A percentile compares a stretch with the other conserved stretches of the same genome.
phyloP scores from a whole-genome alignment of 345 rosid species.

The Gossypium rotundifolium region DNA sequence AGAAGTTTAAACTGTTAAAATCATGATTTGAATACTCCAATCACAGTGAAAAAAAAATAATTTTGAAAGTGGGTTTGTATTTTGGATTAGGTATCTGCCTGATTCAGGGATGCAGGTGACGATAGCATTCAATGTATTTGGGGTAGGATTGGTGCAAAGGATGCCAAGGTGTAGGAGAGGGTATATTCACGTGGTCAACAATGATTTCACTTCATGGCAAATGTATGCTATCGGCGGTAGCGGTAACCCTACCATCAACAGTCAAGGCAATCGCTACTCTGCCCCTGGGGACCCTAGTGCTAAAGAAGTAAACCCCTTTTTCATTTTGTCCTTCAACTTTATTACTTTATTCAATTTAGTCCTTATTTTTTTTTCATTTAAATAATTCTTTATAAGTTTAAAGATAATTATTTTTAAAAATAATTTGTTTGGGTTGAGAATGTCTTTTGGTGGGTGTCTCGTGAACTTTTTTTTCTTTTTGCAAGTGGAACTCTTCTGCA shows the following conservation, averaged over 20 bases:
- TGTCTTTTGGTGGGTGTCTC: neutral
- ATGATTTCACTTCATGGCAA: slow-evolving; percentile 80
- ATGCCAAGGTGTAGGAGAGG: slow-evolving; percentile 96
- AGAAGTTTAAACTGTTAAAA: too few species aligned
- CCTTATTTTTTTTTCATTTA: neutral
- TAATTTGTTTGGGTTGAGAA: too few species aligned
- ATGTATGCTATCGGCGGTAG: slow-evolving; percentile 99
- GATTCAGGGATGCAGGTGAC: slow-evolving; percentile 95
- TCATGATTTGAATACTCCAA: too few species aligned
- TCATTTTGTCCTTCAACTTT: neutral
- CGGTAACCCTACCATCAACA: slow-evolving; percentile 84
- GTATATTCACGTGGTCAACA: slow-evolving; percentile 92
- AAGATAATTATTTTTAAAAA: too few species aligned
- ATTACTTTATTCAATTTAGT: neutral
- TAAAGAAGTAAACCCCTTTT: slow-evolving; percentile 48
- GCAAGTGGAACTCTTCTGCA: neutral
- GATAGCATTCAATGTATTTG: slow-evolving; percentile 85
- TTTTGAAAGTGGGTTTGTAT: too few species aligned
- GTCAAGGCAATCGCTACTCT: slow-evolving; percentile 90
- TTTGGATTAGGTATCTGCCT: slow-evolving; percentile 12
- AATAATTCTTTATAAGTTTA: neutral
- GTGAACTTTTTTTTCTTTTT: neutral
- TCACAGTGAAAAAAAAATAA: too few species aligned
- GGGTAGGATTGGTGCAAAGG: slow-evolving; percentile 74
- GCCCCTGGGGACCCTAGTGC: slow-evolving; percentile 68